These are phyloP conservation scores for Torulaspora maleeae DNA, from an alignment of 805 yeast species.

Conservation along the genomic window DNA sequence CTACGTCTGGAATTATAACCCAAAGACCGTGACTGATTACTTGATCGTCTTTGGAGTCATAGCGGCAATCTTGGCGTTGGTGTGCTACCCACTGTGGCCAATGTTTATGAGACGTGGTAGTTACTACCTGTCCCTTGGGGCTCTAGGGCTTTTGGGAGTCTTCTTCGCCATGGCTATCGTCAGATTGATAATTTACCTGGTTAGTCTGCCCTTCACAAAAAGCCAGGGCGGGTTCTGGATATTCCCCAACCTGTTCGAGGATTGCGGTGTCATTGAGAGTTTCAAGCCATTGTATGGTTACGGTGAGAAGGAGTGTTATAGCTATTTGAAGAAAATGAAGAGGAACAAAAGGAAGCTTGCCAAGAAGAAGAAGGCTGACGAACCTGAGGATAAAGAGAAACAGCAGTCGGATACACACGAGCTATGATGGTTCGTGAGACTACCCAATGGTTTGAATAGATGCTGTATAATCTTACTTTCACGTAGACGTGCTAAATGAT, in stretches of 20 bases:
- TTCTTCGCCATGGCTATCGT: constrained; percentile 77
- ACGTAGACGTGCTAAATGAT: constrained; percentile 1
- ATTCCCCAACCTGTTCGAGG: constrained; percentile 93
- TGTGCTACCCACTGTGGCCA: constrained; percentile 95
- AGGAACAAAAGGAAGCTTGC: constrained; percentile 30
- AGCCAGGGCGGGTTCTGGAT: constrained; percentile 84
- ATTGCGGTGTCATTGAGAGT: constrained; percentile 89
- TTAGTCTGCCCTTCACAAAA: constrained; percentile 29
- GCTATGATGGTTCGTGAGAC: not conserved
- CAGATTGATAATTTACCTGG: constrained; percentile 61
- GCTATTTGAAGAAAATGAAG: constrained; percentile 32
- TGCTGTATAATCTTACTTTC: not conserved
- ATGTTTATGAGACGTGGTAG: constrained; percentile 79
- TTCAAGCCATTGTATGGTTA: constrained; percentile 86
- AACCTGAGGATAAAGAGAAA: constrained; percentile 2
- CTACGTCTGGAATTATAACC: constrained; percentile 77
- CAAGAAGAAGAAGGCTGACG: constrained; percentile 14
- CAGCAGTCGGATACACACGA: not conserved
- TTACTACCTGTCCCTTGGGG: constrained; percentile 79
- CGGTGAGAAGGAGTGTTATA: constrained; percentile 47
- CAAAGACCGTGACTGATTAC: constrained; percentile 49
- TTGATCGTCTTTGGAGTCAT: constrained; percentile 40
- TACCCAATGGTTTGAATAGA: not conserved
- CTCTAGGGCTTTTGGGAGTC: constrained; percentile 65
- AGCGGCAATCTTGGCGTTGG: constrained; percentile 62